A percentile compares a stretch with the other conserved stretches of the same genome.
phyloP scores from a whole-genome alignment of 768 basidiomycete species.

The Lyophyllum atratum region DNA sequence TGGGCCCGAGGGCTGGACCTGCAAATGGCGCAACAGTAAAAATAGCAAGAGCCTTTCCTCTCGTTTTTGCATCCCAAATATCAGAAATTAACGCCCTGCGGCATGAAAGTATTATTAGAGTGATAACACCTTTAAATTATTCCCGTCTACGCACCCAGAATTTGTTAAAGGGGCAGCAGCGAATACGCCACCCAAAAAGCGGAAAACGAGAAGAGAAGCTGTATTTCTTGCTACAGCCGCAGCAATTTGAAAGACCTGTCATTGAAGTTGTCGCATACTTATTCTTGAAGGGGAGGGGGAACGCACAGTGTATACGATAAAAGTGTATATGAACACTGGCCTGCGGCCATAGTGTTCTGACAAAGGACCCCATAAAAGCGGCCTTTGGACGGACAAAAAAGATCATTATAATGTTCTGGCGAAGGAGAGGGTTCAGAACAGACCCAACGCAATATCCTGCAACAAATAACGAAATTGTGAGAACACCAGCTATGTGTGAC shows the following conservation, averaged over 20 bases:
- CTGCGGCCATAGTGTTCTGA: slow-evolving; percentile 61
- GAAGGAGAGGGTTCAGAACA: slow-evolving; percentile 1
- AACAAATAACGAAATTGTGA: slow-evolving; percentile 65
- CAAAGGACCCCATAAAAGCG: slow-evolving; percentile 59
- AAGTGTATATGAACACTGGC: slow-evolving; percentile 57
- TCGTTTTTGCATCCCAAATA: slow-evolving; percentile 60
- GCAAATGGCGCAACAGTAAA: slow-evolving; percentile 70
- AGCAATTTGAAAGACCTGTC: slow-evolving; percentile 61
- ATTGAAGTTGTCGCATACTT: not conserved
- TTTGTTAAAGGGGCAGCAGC: slow-evolving; percentile 72
- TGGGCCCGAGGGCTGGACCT: slow-evolving; percentile 62
- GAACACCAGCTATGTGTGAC: slow-evolving; percentile 49
- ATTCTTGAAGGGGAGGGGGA: not conserved
- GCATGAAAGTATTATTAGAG: not conserved
- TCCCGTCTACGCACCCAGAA: slow-evolving; percentile 47
- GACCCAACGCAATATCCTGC: slow-evolving; percentile 68
- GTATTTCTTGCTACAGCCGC: slow-evolving; percentile 64
- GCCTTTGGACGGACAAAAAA: slow-evolving; percentile 29
- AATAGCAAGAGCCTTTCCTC: slow-evolving; percentile 66
- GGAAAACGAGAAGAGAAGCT: slow-evolving; percentile 62
- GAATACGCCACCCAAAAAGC: slow-evolving; percentile 72
- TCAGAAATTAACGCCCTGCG: slow-evolving; percentile 54
- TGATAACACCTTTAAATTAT: not conserved
- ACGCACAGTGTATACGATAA: slow-evolving; percentile 52
- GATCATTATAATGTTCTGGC: not conserved